phyloP scores from a whole-genome alignment of 208 protist genomes.

The Novymonas esmeraldas region DNA sequence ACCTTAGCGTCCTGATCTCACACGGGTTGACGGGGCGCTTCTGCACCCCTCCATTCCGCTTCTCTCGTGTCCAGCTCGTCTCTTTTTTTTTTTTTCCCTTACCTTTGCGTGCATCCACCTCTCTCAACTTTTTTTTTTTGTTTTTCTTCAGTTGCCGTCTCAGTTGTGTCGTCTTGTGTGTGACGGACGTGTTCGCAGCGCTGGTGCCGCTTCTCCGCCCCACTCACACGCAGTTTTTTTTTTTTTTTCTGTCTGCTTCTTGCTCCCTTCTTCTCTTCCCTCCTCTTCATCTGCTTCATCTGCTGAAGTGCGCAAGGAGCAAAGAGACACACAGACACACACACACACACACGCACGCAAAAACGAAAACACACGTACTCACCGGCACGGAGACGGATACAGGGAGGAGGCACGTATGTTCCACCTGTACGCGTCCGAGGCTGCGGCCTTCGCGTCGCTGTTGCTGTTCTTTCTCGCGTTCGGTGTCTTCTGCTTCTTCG shows the following conservation, averaged over 20 bases:
- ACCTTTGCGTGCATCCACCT: too few relatives aligned
- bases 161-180: too few relatives aligned
- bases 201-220: too few relatives aligned
- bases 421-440: slow-evolving; percentile 67
- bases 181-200: too few relatives aligned
- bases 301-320: too few relatives aligned
- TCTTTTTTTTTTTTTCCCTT: background rate
- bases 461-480: slow-evolving; percentile 21
- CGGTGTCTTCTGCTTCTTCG: slow-evolving; percentile 17
- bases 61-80: background rate
- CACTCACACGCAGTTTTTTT: too few relatives aligned
- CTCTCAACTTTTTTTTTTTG: background rate
- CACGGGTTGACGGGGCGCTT: too few relatives aligned
- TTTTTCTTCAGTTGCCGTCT: background rate
- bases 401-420: too few relatives aligned
- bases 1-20: too few relatives aligned
- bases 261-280: too few relatives aligned
- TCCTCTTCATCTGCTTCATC: too few relatives aligned
- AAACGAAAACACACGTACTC: background rate
- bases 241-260: too few relatives aligned
- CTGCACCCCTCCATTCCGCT: background rate
- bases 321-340: background rate
- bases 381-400: background rate
- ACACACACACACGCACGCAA: background rate
- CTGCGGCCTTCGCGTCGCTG: slow-evolving; percentile 30